phyloP scores from a whole-genome alignment of 345 rosid genomes.

The Acer yangbiense region DNA sequence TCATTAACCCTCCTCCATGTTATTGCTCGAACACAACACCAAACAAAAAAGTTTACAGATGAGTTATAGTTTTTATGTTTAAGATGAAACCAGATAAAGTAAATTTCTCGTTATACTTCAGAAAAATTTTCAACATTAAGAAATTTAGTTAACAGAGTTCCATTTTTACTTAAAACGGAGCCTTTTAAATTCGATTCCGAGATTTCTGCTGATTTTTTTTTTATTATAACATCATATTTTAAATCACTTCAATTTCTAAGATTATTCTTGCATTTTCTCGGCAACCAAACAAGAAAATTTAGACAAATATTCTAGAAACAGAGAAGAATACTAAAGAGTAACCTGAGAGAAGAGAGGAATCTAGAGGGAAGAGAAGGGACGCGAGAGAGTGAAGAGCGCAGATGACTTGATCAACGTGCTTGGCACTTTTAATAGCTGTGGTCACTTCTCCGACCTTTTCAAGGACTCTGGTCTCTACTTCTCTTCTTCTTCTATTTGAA shows the following conservation, averaged over 20 bases:
- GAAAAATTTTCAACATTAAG: not conserved
- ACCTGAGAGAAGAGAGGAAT: constrained; percentile 63
- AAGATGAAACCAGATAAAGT: not conserved
- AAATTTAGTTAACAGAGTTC: not conserved
- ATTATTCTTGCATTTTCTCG: not conserved
- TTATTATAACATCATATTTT: not conserved
- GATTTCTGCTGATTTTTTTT: not conserved
- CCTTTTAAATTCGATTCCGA: not conserved
- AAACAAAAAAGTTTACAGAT: not conserved
- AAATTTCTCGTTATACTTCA: not conserved
- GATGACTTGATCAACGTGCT: constrained; percentile 71
- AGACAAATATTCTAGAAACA: not conserved
- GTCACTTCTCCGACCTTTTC: constrained; percentile 65
- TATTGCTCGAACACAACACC: not conserved
- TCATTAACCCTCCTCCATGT: not conserved
- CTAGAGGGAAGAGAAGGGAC: constrained; percentile 69
- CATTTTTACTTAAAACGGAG: not conserved
- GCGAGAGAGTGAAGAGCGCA: constrained; percentile 78
- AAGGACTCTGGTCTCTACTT: constrained; percentile 34
- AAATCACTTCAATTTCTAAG: not conserved
- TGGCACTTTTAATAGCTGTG: constrained; percentile 52
- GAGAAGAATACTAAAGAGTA: not conserved
- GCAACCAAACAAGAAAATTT: not conserved
- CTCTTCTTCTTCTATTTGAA: constrained; percentile 19
- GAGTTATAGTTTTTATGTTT: not conserved